phyloP scores from a whole-genome alignment of 148 eudicot species.

The Rhododendron simsii region DNA sequence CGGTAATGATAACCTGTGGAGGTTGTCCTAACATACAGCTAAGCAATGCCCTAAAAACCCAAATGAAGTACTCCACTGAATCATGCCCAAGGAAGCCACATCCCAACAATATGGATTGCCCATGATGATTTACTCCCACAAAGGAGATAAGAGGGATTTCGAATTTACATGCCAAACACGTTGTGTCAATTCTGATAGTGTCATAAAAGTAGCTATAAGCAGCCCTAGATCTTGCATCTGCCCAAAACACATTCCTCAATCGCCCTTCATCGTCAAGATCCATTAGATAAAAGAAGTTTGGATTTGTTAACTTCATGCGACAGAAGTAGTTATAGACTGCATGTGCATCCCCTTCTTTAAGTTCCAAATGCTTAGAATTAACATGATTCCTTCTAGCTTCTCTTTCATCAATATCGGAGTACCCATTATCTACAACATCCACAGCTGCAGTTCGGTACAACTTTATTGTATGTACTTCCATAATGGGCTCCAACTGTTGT shows the following conservation, averaged over 20 bases:
- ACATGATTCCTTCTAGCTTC: constrained; percentile 10
- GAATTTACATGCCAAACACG: constrained; percentile 29
- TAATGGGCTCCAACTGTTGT: constrained; percentile 22
- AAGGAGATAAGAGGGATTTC: constrained; percentile 34
- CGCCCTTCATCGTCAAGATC: constrained; percentile 34
- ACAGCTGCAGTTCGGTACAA: constrained; percentile 25
- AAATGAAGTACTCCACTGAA: constrained; percentile 25
- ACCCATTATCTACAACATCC: constrained; percentile 17
- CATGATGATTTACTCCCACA: constrained; percentile 36
- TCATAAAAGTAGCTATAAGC: constrained; percentile 30
- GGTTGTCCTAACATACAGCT: constrained; percentile 27
- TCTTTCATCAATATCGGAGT: constrained; percentile 10
- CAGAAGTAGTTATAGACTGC: constrained; percentile 35
- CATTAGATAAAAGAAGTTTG: constrained; percentile 32
- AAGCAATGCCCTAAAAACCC: constrained; percentile 31
- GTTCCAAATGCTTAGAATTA: constrained; percentile 33
- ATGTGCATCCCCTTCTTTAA: constrained; percentile 36
- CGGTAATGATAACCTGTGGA: constrained; percentile 35
- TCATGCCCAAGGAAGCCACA: constrained; percentile 38
- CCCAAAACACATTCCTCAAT: constrained; percentile 36
- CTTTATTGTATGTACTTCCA: constrained; percentile 31
- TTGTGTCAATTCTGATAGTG: constrained; percentile 28
- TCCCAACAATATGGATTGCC: constrained; percentile 31
- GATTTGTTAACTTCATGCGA: constrained; percentile 40
- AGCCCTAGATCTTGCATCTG: constrained; percentile 36